These are phyloP conservation scores for Viola pubescens DNA, from an alignment of 441 rosid species.

Conservation along the genomic window DNA sequence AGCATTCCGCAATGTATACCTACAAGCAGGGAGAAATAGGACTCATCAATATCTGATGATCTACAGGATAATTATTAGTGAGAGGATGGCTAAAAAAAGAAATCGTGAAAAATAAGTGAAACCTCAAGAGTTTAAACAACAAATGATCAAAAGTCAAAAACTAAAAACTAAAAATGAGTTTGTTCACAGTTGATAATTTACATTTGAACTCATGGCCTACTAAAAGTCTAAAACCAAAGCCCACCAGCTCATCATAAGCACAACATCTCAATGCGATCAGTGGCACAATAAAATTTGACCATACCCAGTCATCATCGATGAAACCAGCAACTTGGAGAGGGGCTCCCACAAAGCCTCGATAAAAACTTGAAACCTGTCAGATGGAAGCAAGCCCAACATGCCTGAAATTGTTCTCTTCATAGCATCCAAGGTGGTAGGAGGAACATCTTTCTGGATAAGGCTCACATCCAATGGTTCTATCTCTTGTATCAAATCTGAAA, in stretches of 20 bases:
- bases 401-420: slow-evolving; percentile 95
- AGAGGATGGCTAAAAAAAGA: too few relatives aligned
- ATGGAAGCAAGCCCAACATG: slow-evolving; percentile 92
- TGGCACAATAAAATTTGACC: slow-evolving; percentile 10
- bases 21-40: slow-evolving; percentile 22
- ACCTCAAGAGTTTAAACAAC: too few relatives aligned
- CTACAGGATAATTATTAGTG: slow-evolving; percentile 1
- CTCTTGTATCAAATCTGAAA: slow-evolving; percentile 65
- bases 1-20: slow-evolving; percentile 83
- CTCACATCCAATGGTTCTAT: slow-evolving; percentile 88
- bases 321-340: slow-evolving; percentile 71
- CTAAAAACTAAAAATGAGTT: too few relatives aligned
- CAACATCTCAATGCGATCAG: too few relatives aligned
- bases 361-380: slow-evolving; percentile 76
- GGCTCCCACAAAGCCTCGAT: slow-evolving; percentile 92
- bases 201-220: too few relatives aligned
- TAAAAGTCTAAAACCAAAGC: too few relatives aligned
- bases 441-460: slow-evolving; percentile 78
- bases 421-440: slow-evolving; percentile 77
- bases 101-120: too few relatives aligned
- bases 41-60: slow-evolving; percentile 8
- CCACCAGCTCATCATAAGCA: too few relatives aligned
- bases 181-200: too few relatives aligned
- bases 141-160: too few relatives aligned
- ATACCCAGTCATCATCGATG: slow-evolving; percentile 99